Conservation (phyloP, 2,329 filamentous ascomycete genomes). For the Paramyrothecium roridum region DNA sequence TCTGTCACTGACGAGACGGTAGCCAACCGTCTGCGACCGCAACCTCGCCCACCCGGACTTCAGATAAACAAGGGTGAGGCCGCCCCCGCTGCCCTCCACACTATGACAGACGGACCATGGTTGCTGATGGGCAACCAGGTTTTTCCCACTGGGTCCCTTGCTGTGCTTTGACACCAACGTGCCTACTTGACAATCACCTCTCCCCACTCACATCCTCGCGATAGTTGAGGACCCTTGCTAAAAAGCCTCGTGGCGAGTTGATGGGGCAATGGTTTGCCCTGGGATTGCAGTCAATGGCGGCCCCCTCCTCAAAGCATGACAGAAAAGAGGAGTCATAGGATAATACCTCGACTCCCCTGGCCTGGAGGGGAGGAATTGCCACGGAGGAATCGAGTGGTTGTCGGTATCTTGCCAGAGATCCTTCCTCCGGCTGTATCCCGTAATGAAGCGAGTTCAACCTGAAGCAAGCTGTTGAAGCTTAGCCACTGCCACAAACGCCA, state of each 20-base stretch:
- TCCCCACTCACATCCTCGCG: too few species aligned
- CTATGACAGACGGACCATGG: neutral
- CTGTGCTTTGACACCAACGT: neutral
- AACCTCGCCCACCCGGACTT: neutral
- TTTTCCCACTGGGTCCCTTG: neutral
- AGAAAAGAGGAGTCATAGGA: neutral
- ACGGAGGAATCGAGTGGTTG: too few species aligned
- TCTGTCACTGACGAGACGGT: neutral
- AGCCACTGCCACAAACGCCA: neutral
- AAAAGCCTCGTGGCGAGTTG: too few species aligned
- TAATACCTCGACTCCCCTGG: too few species aligned
- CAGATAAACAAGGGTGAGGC: neutral
- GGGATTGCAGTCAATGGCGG: too few species aligned
- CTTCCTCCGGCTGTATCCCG: too few species aligned
- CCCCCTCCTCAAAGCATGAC: too few species aligned
- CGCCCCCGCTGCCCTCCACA: neutral
- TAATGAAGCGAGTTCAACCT: neutral
- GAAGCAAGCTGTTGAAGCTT: neutral
- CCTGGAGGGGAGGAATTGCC: too few species aligned
- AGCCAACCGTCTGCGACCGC: neutral
- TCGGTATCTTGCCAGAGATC: too few species aligned
- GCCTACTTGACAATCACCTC: neutral
- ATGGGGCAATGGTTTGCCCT: too few species aligned
- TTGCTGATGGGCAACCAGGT: neutral
- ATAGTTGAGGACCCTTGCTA: too few species aligned